A percentile compares a stretch with the other conserved stretches of the same genome.
Evolutionary conservation across 305 asterid species (phyloP).

Genomic region (Ilex paraguariensis): DNA sequence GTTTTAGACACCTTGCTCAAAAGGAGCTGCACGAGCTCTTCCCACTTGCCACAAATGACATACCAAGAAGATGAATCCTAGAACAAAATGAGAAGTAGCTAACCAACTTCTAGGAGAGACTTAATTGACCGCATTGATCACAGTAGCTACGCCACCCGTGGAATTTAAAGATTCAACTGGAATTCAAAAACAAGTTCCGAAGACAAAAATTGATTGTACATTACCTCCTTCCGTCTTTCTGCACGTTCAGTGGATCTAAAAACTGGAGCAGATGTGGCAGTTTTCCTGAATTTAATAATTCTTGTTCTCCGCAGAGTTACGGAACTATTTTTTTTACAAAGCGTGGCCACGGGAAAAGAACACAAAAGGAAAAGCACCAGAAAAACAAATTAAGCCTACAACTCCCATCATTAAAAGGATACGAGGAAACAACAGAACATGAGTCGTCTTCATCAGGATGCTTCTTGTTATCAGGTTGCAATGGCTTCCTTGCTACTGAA

Average conservation of each 20-base stretch:
- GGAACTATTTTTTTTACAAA: slow-evolving; percentile 19
- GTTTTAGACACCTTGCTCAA: slow-evolving; percentile 6
- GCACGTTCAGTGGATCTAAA: slow-evolving; percentile 73
- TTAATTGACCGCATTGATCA: too few species aligned
- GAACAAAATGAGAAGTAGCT: too few species aligned
- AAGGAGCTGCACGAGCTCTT: too few species aligned
- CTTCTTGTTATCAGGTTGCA: slow-evolving; percentile 73
- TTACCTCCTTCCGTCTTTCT: slow-evolving; percentile 78
- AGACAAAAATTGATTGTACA: not conserved
- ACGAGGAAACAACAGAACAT: slow-evolving; percentile 54
- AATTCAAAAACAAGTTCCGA: slow-evolving; percentile 1
- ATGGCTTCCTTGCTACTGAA: slow-evolving; percentile 45
- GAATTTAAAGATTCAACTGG: too few species aligned
- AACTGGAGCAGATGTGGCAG: slow-evolving; percentile 50
- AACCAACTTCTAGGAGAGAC: too few species aligned
- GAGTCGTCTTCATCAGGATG: slow-evolving; percentile 61
- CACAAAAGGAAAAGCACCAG: slow-evolving; percentile 4
- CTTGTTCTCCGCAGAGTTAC: slow-evolving; percentile 38
- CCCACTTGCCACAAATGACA: too few species aligned
- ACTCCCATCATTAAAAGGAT: slow-evolving; percentile 31
- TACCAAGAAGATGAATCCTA: too few species aligned
- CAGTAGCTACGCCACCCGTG: too few species aligned
- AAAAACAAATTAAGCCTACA: slow-evolving; percentile 9
- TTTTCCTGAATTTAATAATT: slow-evolving; percentile 31
- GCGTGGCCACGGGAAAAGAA: not conserved